phyloP scores from a whole-genome alignment of 163 green algal genomes.

The Chloromonas sp. region DNA sequence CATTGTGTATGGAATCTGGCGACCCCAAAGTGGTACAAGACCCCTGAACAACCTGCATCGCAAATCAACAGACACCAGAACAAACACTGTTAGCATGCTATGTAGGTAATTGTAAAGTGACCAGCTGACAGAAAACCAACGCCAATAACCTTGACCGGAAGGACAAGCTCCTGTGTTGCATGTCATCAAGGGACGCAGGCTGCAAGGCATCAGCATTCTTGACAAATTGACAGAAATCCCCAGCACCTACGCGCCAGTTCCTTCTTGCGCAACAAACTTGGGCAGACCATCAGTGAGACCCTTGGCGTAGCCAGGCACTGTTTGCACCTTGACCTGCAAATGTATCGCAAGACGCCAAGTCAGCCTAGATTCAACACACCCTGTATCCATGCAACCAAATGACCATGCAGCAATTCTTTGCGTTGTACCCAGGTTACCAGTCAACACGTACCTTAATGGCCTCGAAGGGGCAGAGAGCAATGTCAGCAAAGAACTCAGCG shows the following conservation, averaged over 20 bases:
- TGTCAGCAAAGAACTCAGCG: conserved; percentile 97
- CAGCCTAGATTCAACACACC: too few relatives aligned
- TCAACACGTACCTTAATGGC: conserved; percentile 80
- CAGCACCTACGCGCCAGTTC: conserved; percentile 49
- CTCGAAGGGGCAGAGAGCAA: conserved; percentile 95
- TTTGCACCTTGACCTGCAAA: conserved; percentile 92
- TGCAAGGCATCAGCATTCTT: neutral
- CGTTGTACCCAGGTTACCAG: neutral
- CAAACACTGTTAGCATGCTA: too few relatives aligned
- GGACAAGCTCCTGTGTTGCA: neutral
- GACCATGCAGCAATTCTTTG: neutral
- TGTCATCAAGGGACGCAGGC: neutral
- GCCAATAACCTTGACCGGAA: neutral
- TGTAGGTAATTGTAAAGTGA: too few relatives aligned
- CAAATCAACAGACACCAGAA: too few relatives aligned
- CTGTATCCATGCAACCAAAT: neutral
- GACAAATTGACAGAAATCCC: neutral
- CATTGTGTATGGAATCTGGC: conserved; percentile 99
- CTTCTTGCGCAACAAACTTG: conserved; percentile 79
- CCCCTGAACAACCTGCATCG: conserved; percentile 86
- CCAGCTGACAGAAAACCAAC: too few relatives aligned
- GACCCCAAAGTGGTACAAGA: conserved; percentile 85
- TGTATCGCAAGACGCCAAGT: too few relatives aligned
- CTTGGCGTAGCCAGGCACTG: conserved; percentile 85
- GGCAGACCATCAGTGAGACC: conserved; percentile 84